Evolutionary conservation across 225 moss, liverwort and hornwort species (phyloP).

Genomic region (Pseudoscleropodium purum): DNA sequence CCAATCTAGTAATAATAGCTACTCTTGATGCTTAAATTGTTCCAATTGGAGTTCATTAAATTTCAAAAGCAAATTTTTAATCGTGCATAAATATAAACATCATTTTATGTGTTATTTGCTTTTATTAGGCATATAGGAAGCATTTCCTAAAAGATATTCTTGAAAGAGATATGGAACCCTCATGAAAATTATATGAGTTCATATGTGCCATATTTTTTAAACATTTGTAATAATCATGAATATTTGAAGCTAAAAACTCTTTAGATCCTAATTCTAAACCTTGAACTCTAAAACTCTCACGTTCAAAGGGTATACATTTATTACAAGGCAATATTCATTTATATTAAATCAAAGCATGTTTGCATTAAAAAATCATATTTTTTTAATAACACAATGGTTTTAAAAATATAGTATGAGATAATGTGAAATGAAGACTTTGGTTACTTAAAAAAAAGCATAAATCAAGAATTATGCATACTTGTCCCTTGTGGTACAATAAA

Average conservation of each 20-base stretch:
- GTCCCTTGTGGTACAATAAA: not conserved
- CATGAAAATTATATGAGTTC: not conserved
- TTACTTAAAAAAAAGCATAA: no score
- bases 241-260: not conserved
- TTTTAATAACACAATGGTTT: not conserved
- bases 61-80: no score
- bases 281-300: not conserved
- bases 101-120: accelerated
- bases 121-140: not conserved
- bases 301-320: not conserved
- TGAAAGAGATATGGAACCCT: no score
- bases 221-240: not conserved
- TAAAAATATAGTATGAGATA: not conserved
- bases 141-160: not conserved
- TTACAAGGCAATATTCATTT: not conserved
- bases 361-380: not conserved
- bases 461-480: not conserved
- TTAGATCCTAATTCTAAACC: not conserved
- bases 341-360: no score
- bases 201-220: no score
- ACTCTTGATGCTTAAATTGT: not conserved
- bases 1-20: not conserved
- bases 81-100: not conserved
- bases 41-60: not conserved
- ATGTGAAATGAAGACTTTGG: not conserved